Percentiles rank a stretch among this genome's conserved stretches.
These are phyloP conservation scores for Alternaria ethzedia DNA, from an alignment of 2,329 filamentous ascomycete species.

Conservation along the genomic window DNA sequence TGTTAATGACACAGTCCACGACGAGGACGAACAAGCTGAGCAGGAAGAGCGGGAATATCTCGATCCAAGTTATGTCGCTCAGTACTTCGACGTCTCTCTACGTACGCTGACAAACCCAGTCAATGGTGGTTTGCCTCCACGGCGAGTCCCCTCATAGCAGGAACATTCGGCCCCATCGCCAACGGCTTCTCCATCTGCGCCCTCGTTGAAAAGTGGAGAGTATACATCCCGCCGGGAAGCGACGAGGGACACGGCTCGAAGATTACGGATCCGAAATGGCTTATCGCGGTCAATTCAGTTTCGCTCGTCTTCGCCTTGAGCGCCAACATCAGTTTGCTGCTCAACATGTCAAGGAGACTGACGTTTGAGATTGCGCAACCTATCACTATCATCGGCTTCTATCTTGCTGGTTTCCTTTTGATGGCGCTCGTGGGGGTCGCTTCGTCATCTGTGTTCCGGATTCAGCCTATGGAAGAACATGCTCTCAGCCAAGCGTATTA, in stretches of 20 bases:
- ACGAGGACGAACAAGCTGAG: conserved; percentile 43
- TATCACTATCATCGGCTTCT: conserved; percentile 66
- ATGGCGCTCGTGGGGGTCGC: conserved; percentile 59
- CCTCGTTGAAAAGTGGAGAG: conserved; percentile 63
- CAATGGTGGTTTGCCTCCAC: conserved; percentile 69
- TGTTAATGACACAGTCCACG: conserved; percentile 48
- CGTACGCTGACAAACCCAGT: conserved; percentile 34
- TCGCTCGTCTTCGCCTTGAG: conserved; percentile 61
- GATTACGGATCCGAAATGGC: conserved; percentile 63
- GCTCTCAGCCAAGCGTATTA: conserved; percentile 65
- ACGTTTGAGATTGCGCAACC: conserved; percentile 64
- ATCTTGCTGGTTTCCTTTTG: conserved; percentile 60
- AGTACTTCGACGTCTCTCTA: neutral
- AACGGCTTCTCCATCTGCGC: conserved; percentile 63
- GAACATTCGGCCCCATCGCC: conserved; percentile 62
- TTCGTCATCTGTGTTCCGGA: conserved; percentile 52
- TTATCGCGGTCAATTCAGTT: conserved; percentile 62
- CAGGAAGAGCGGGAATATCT: conserved; percentile 52
- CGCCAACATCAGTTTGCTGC: conserved; percentile 61
- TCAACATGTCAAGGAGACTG: conserved; percentile 66
- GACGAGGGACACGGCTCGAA: conserved; percentile 54
- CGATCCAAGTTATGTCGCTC: conserved; percentile 49
- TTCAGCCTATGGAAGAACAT: conserved; percentile 51
- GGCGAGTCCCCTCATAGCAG: conserved; percentile 63
- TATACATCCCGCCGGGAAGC: conserved; percentile 55